Evolutionary conservation across 768 basidiomycete species (phyloP), one percentile per base, ranked within the genome.

Genomic region (Chlorophyllum brunneum): DNA sequence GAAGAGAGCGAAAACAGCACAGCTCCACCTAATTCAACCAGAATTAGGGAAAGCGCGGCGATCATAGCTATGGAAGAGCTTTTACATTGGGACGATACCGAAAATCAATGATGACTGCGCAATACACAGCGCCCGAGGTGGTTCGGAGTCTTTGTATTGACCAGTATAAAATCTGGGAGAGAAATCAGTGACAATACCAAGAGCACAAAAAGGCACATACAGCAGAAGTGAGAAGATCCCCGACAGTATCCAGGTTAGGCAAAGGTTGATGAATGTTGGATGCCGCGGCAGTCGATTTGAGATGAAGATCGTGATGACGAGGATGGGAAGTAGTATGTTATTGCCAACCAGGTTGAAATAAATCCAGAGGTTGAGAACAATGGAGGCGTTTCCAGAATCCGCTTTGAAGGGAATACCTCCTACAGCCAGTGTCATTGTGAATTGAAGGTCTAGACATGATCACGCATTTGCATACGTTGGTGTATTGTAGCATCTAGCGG

Each of bases 191-290:
- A 1, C 2, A 29, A 31, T 13, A n/a, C n/a, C 9, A 3, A 36
- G 2, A 34, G 16, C 9, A 31, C 7, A 22, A 16, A 4, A 8
- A 18, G 54, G 5, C 18, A 48, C 76, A 59, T 54, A 78, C 74
- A 80, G 64, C 30, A 80, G 56, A 2, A 70, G 62, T 8, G 73
- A 69, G 49, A 68, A 71, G 18, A 75, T 60, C 1, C 73, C 75
- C 1, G 73, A 71, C 15, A 78, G 55, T 11, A 77, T 74, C 74
- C 75, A 78, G 15, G 73, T 73, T 27, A 74, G 64, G 56, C 72
- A 76, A 3, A 77, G 60, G 43, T 76, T 78, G 37, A 79, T 63
- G 27, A 79, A 61, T 1, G 71, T 70, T 2, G 72, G 70, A 55
- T 76, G 75, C 36, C 75, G 68, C 29, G 62, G 64, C 2, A 58